These are phyloP conservation scores for Nemania diffusa DNA, from an alignment of 2,329 filamentous ascomycete genomes.

Conservation along the genomic window DNA sequence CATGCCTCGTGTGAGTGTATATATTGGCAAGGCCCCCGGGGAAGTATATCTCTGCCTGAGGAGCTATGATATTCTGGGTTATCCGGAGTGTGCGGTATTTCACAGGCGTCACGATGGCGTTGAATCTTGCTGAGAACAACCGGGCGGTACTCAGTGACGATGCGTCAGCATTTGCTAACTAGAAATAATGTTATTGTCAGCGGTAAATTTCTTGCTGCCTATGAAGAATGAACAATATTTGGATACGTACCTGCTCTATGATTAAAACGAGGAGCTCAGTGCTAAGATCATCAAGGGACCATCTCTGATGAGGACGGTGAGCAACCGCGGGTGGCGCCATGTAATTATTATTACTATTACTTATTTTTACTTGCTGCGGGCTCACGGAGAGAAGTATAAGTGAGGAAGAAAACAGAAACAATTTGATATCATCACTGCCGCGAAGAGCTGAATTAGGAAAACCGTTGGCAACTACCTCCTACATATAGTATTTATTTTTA, in stretches of 20 bases:
- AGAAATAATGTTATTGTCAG: conserved; percentile 29
- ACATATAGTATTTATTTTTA: conserved; percentile 8
- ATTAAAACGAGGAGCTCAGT: conserved; percentile 57
- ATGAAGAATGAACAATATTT: conserved; percentile 2
- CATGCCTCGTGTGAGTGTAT: conserved; percentile 53
- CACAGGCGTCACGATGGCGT: conserved; percentile 57
- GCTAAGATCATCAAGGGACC: conserved; percentile 53
- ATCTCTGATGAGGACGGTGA: conserved; percentile 31
- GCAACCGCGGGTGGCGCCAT: conserved; percentile 34
- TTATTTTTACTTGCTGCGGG: conserved; percentile 7
- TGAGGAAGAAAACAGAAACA: conserved; percentile 6
- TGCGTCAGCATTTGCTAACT: conserved; percentile 55
- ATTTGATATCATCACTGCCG: conserved; percentile 1
- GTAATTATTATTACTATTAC: conserved; percentile 22
- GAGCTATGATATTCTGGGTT: conserved; percentile 52
- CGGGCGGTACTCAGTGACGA: conserved; percentile 51
- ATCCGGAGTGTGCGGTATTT: conserved; percentile 54
- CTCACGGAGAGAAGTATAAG: conserved; percentile 8
- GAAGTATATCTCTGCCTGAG: conserved; percentile 49
- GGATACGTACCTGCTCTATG: conserved; percentile 53
- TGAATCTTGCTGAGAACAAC: conserved; percentile 53
- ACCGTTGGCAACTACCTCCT: background rate
- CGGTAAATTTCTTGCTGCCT: background rate
- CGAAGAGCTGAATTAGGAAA: background rate
- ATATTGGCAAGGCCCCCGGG: conserved; percentile 52